Evolutionary conservation across 768 basidiomycete genomes (phyloP), one percentile per base, ranked within the genome.

Genomic region (Xerocomellus amylosporus): DNA sequence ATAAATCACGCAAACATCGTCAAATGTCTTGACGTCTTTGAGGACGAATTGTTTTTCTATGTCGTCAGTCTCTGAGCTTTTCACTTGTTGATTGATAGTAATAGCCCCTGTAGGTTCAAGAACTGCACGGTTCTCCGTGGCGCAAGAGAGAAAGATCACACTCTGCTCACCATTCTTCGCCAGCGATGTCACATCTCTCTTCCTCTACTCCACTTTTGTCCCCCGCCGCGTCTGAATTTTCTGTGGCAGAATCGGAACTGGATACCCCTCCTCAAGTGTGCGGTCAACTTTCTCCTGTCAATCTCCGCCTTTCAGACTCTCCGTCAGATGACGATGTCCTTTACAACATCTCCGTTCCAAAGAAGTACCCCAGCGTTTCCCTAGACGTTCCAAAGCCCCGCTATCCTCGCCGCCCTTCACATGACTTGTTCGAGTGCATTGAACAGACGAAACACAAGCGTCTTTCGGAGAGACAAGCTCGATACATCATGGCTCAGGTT

Each of bases 341-440:
- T 10, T 49, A 39, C 37, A 41, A 53, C 17, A 49, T 52, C 17
- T 24, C 59, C 22, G 28, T 38, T 51, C 49, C 58, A 19, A 54
- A 60, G 39, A 59, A 64, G 53, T 39, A 40, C 6, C 36, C 33
- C 12, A 46, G 39, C 47, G 19, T 56, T 42, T 53, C 41, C 17
- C 28, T 61, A 28, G 49, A 65, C 38, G 57, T 62, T 26, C 64
- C 65, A 20, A 76, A 74, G 40, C 74, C 79, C 20, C 72, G 74
- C 42, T 83, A 79, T 65, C 76, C 82, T 22, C 82, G 90, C 31
- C 83, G 93, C 36, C 79, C 90, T 20, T 93, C 93, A 10, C 85
- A 95, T 68, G 95, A 98, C 70, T 77, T 98, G 41, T 98, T 97
- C 63, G 95, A 98, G 70, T 96, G 90, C 68, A 94, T 97, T 43